Percentiles rank a stretch among this genome's conserved stretches.
Evolutionary conservation across 305 asterid genomes (phyloP).

Genomic region (Solanum hybrid): DNA sequence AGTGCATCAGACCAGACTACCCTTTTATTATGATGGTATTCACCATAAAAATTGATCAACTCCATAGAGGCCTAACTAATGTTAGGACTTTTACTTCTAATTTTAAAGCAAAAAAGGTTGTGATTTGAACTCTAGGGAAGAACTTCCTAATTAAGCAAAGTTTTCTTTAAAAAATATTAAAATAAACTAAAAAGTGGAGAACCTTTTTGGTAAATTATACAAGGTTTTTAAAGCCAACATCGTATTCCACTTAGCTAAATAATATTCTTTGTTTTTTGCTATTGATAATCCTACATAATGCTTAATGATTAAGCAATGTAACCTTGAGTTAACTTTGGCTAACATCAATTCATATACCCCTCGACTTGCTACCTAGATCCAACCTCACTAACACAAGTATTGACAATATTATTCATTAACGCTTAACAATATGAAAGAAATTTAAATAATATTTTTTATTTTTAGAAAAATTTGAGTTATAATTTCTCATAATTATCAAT

Average conservation of each 20-base stretch:
- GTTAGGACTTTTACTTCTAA: not conserved
- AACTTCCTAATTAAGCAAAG: not conserved
- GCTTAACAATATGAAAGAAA: not conserved
- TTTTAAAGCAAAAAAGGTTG: not conserved
- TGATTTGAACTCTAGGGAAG: not conserved
- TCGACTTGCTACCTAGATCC: not conserved
- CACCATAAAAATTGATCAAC: not conserved
- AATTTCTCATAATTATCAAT: not conserved
- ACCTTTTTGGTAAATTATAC: not conserved
- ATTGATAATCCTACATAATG: not conserved
- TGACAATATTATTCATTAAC: not conserved
- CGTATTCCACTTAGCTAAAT: not conserved
- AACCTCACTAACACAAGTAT: not conserved
- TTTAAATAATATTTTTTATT: not conserved
- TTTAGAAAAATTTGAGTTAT: not conserved
- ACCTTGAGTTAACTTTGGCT: not conserved
- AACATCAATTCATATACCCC: not conserved
- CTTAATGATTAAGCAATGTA: not conserved
- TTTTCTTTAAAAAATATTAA: not conserved
- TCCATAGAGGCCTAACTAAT: not conserved
- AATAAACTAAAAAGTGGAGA: not conserved
- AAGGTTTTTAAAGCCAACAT: not conserved
- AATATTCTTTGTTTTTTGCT: not conserved
- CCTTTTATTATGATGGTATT: not conserved
- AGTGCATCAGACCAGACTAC: rapidly evolving